Evolutionary conservation across 2,329 filamentous ascomycete genomes (phyloP).

Genomic region (Arthrobotrys megalospora): DNA sequence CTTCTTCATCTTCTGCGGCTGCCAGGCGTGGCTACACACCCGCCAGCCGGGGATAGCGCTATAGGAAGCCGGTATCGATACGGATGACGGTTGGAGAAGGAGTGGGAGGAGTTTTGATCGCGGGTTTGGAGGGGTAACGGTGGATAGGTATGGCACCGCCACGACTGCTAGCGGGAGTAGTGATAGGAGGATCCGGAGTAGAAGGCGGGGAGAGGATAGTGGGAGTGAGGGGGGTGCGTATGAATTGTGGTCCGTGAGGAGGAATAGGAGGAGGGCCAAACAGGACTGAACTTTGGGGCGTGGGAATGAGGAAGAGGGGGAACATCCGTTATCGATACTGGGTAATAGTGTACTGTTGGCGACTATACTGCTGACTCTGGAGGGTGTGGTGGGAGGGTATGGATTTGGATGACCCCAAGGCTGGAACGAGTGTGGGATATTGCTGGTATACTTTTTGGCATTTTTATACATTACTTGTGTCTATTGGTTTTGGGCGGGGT

Average conservation of each 20-base stretch:
- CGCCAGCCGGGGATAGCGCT: slow-evolving; percentile 72
- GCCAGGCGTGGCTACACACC: slow-evolving; percentile 88
- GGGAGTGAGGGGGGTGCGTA: slow-evolving; percentile 9
- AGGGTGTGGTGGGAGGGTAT: slow-evolving; percentile 11
- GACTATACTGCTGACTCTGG: slow-evolving; percentile 16
- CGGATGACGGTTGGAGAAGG: slow-evolving; percentile 52
- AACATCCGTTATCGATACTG: slow-evolving; percentile 60
- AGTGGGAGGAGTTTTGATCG: slow-evolving; percentile 17
- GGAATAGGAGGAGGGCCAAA: slow-evolving; percentile 43
- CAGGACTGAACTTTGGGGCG: slow-evolving; percentile 38
- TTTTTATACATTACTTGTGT: slow-evolving; percentile 19
- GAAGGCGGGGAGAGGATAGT: slow-evolving; percentile 30
- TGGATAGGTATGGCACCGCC: slow-evolving; percentile 5
- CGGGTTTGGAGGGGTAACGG: slow-evolving; percentile 25
- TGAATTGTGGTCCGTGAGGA: slow-evolving; percentile 44
- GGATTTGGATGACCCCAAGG: slow-evolving; percentile 23
- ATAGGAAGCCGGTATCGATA: slow-evolving; percentile 61
- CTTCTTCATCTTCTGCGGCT: slow-evolving; percentile 91
- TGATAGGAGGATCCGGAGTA: slow-evolving; percentile 27
- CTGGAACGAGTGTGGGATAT: not conserved
- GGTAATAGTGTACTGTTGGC: slow-evolving; percentile 34
- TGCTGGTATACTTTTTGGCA: slow-evolving; percentile 13
- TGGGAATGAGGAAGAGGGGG: slow-evolving; percentile 37
- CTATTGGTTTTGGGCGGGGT: slow-evolving; percentile 23
- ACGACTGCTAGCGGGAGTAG: slow-evolving; percentile 35